A percentile compares a stretch with the other conserved stretches of the same genome.
Evolutionary conservation across 2,329 filamentous ascomycete species (phyloP).

Genomic region (Neophaeococcomyces mojaviensis): DNA sequence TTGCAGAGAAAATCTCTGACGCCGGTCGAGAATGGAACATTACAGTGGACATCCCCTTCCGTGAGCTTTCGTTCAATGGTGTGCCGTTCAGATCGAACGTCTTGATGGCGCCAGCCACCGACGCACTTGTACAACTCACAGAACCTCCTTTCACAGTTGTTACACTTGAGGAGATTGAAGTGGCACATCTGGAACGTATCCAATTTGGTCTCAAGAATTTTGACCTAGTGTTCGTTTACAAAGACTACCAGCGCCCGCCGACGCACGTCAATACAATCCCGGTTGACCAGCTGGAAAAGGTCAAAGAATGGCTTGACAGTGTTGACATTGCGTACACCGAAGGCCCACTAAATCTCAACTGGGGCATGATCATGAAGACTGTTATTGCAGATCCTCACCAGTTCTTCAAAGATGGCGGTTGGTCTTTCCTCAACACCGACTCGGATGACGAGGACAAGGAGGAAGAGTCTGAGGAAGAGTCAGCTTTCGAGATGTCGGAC

Average conservation of each 20-base stretch:
- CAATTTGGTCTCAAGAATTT: slow-evolving; percentile 97
- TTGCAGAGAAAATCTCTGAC: slow-evolving; percentile 95
- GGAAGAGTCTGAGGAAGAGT: slow-evolving; percentile 75
- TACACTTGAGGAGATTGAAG: slow-evolving; percentile 89
- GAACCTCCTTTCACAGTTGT: slow-evolving; percentile 96
- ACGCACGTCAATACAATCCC: slow-evolving; percentile 98
- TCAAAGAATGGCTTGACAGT: slow-evolving; percentile 96
- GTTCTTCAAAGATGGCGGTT: slow-evolving; percentile 93
- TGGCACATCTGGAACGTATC: slow-evolving; percentile 92
- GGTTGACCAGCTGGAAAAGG: slow-evolving; percentile 84
- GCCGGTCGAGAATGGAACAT: slow-evolving; percentile 85
- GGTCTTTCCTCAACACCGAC: slow-evolving; percentile 83
- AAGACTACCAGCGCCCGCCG: slow-evolving; percentile 85
- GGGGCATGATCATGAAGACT: slow-evolving; percentile 99
- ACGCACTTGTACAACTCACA: slow-evolving; percentile 92
- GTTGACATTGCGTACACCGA: slow-evolving; percentile 92
- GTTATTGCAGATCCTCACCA: slow-evolving; percentile 86
- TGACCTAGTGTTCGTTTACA: slow-evolving; percentile 96
- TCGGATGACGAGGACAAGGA: slow-evolving; percentile 70
- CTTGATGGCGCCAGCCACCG: slow-evolving; percentile 89
- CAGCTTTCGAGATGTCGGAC: slow-evolving; percentile 83
- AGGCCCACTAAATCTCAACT: slow-evolving; percentile 94
- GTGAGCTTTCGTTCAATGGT: slow-evolving; percentile 92
- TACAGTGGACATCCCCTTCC: slow-evolving; percentile 92
- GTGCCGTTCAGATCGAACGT: slow-evolving; percentile 95